These are phyloP conservation scores for Eremothecium gossypii DNA, from an alignment of 1,139 yeast species.

Conservation along the genomic window DNA sequence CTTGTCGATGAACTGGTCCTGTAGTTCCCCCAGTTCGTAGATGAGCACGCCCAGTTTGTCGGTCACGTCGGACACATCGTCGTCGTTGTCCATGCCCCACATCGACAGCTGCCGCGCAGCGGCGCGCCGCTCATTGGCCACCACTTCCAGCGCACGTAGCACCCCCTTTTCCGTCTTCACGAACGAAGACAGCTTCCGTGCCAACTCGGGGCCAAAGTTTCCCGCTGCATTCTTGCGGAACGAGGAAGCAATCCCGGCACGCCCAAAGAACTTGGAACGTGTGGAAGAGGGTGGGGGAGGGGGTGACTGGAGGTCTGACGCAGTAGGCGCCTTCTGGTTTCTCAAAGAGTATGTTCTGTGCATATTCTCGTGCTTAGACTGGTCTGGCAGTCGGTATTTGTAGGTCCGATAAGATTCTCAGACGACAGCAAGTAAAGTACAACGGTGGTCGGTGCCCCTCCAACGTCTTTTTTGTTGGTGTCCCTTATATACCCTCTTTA, in stretches of 20 bases:
- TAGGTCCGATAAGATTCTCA: background rate
- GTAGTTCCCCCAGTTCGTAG: slow-evolving; percentile 77
- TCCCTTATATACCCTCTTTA: no score
- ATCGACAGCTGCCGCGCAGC: slow-evolving; percentile 75
- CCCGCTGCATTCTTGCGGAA: slow-evolving; percentile 69
- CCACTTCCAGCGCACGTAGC: slow-evolving; percentile 69
- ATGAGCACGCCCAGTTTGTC: slow-evolving; percentile 79
- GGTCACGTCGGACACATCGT: slow-evolving; percentile 75
- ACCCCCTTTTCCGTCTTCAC: slow-evolving; percentile 78
- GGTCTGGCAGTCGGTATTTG: background rate
- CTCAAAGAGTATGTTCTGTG: slow-evolving; percentile 80
- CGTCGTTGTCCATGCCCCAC: slow-evolving; percentile 84
- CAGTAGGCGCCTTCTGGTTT: slow-evolving; percentile 72
- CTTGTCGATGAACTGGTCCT: slow-evolving; percentile 79
- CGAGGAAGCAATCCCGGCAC: slow-evolving; percentile 54
- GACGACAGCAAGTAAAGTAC: background rate
- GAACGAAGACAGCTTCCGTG: slow-evolving; percentile 66
- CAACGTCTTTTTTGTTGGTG: no score
- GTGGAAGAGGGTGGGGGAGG: slow-evolving; percentile 71
- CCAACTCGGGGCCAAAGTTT: slow-evolving; percentile 67
- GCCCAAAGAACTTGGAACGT: slow-evolving; percentile 66
- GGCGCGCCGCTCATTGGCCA: slow-evolving; percentile 69
- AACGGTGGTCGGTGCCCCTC: no score
- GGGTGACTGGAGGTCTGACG: slow-evolving; percentile 70
- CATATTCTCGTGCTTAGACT: slow-evolving; percentile 33